Conservation (phyloP, 2,329 filamentous ascomycete genomes). For the Neonectria coccinea region DNA sequence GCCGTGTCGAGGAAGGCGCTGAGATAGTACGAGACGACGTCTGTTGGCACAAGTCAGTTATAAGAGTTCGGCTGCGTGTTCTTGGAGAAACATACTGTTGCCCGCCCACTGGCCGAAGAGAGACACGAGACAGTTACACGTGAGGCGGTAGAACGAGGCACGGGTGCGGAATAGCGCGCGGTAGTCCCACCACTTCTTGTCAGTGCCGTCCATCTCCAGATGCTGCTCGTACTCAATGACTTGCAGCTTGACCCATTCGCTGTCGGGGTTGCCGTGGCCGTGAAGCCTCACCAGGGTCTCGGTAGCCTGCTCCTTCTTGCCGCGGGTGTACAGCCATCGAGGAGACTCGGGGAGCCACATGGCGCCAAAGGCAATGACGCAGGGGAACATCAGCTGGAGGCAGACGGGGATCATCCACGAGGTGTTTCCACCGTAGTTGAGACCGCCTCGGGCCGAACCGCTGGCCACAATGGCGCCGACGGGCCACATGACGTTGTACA, state of each 20-base stretch:
- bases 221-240: slow-evolving; percentile 58
- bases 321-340: slow-evolving; percentile 55
- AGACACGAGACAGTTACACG: slow-evolving; percentile 56
- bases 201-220: slow-evolving; percentile 58
- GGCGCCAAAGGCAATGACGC: slow-evolving; percentile 47
- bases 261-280: slow-evolving; percentile 55
- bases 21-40: slow-evolving; percentile 62
- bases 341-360: slow-evolving; percentile 53
- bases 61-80: not conserved
- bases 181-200: slow-evolving; percentile 64
- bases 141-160: slow-evolving; percentile 57
- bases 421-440: slow-evolving; percentile 46
- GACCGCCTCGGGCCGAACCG: slow-evolving; percentile 57
- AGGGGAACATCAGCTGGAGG: slow-evolving; percentile 56
- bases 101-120: slow-evolving; percentile 62
- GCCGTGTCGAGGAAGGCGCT: slow-evolving; percentile 62
- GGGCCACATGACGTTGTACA: slow-evolving; percentile 62
- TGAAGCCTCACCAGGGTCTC: slow-evolving; percentile 54
- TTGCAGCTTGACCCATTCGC: slow-evolving; percentile 51
- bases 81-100: slow-evolving; percentile 41
- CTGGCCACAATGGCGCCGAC: slow-evolving; percentile 61
- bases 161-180: slow-evolving; percentile 56
- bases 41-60: slow-evolving; percentile 25
- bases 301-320: slow-evolving; percentile 45
- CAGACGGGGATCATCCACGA: slow-evolving; percentile 57